A percentile compares a stretch with the other conserved stretches of the same genome.
These are phyloP conservation scores for Plasmodium vinckei DNA, from an alignment of 169 alveolate genomes.

Conservation along the genomic window DNA sequence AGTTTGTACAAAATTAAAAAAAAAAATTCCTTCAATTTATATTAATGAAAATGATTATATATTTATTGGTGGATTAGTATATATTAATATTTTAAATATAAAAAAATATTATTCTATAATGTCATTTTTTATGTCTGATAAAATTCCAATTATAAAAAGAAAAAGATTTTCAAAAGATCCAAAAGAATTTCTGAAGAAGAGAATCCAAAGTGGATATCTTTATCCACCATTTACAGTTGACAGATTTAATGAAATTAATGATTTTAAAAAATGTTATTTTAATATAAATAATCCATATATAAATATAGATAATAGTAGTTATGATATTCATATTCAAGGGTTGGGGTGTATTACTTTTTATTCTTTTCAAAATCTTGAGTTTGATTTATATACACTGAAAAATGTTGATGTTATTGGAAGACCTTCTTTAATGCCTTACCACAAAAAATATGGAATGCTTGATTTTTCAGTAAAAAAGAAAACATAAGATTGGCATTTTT, in stretches of 20 bases:
- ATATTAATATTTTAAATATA: constrained; percentile 64
- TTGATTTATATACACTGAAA: constrained; percentile 63
- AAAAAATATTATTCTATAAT: constrained; percentile 34
- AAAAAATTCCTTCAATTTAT: constrained; percentile 54
- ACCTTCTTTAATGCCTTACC: constrained; percentile 58
- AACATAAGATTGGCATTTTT: neutral
- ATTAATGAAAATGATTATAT: constrained; percentile 72
- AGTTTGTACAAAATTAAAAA: constrained; percentile 65
- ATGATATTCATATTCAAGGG: constrained; percentile 73
- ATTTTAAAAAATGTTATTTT: constrained; percentile 59
- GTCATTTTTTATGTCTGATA: constrained; percentile 73
- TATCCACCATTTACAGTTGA: constrained; percentile 70
- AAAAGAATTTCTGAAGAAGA: constrained; percentile 27
- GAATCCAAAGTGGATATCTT: constrained; percentile 59
- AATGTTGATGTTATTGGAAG: constrained; percentile 66
- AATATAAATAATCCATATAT: constrained; percentile 25
- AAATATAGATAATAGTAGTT: constrained; percentile 46
- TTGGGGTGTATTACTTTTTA: constrained; percentile 75
- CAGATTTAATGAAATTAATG: constrained; percentile 42
- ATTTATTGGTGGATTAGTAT: constrained; percentile 68
- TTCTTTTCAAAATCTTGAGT: constrained; percentile 61
- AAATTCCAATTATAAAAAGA: constrained; percentile 68
- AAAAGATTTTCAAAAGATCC: constrained; percentile 51
- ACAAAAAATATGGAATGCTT: constrained; percentile 49
- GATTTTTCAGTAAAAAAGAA: constrained; percentile 9